Conservation (phyloP, 106 monocot genomes). For the Posidonia australis region DNA sequence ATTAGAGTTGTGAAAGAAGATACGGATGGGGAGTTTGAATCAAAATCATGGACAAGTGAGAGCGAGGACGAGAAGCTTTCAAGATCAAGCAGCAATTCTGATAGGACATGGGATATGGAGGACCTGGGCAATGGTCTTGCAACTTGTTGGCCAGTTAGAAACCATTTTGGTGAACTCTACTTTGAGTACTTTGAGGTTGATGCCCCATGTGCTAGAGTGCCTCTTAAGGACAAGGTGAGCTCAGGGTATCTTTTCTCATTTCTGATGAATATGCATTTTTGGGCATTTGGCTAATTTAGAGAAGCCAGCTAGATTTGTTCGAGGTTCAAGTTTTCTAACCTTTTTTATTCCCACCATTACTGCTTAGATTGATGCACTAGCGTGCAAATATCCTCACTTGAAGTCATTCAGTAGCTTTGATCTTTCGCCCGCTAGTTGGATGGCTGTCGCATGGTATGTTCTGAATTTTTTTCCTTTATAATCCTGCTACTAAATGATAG, state of each 20-base stretch:
- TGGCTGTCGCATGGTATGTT: slow-evolving; percentile 74
- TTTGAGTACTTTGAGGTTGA: slow-evolving; percentile 54
- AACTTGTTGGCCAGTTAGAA: slow-evolving; percentile 10
- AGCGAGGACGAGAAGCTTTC: slow-evolving; percentile 50
- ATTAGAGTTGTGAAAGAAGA: slow-evolving; percentile 22
- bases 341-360: background rate
- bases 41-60: slow-evolving; percentile 58
- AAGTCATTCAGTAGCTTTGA: slow-evolving; percentile 53
- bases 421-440: slow-evolving; percentile 87
- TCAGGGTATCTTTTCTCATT: background rate
- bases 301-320: background rate
- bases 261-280: background rate
- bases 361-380: slow-evolving; percentile 35
- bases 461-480: background rate
- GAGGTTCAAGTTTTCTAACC: background rate
- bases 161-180: slow-evolving; percentile 44
- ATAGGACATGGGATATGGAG: slow-evolving; percentile 44
- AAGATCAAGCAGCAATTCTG: slow-evolving; percentile 17
- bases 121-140: slow-evolving; percentile 21
- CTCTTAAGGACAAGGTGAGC: slow-evolving; percentile 44
- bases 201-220: slow-evolving; percentile 58
- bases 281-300: background rate
- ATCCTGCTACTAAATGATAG: background rate
- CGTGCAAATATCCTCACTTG: slow-evolving; percentile 45
- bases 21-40: slow-evolving; percentile 25